A percentile compares a stretch with the other conserved stretches of the same genome.
These are phyloP conservation scores for Chaetomium olivaceum DNA, from an alignment of 2,329 filamentous ascomycete genomes.

Conservation along the genomic window DNA sequence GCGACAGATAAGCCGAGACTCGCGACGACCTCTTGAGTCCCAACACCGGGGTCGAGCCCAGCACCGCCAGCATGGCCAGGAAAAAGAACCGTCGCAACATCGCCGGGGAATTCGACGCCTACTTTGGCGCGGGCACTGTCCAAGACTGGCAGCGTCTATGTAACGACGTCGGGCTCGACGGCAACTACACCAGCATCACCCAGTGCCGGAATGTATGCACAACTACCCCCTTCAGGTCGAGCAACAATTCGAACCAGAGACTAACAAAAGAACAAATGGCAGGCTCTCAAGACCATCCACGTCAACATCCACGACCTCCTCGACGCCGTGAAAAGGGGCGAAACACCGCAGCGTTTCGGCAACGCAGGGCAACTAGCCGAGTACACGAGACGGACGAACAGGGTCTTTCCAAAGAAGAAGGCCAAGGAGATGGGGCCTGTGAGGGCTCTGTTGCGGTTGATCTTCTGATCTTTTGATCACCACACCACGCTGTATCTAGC, in stretches of 20 bases:
- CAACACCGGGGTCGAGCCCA: not conserved
- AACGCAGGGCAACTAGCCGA: conserved; percentile 37
- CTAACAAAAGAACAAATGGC: not conserved
- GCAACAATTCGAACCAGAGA: not conserved
- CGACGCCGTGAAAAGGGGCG: conserved; percentile 33
- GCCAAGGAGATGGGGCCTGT: conserved; percentile 46
- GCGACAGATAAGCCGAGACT: too few species aligned
- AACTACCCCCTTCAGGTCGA: not conserved
- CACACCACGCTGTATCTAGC: not conserved
- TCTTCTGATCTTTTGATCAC: conserved; percentile 30
- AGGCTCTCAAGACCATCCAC: conserved; percentile 47
- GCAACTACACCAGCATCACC: conserved; percentile 44
- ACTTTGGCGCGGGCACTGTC: conserved; percentile 40
- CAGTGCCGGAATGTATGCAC: conserved; percentile 47
- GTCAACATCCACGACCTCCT: conserved; percentile 55
- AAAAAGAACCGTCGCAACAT: conserved; percentile 23
- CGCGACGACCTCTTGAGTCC: not conserved
- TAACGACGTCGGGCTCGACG: conserved; percentile 44
- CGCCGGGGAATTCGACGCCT: conserved; percentile 34
- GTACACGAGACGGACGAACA: conserved; percentile 42
- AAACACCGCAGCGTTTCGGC: conserved; percentile 38
- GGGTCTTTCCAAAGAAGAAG: conserved; percentile 48
- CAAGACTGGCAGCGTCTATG: conserved; percentile 49
- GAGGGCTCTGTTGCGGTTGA: conserved; percentile 40
- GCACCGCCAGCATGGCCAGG: conserved; percentile 12